Percentiles rank a stretch among this genome's conserved stretches.
phyloP scores from a whole-genome alignment of 495 filamentous ascomycete genomes.

The Neurospora sp. region DNA sequence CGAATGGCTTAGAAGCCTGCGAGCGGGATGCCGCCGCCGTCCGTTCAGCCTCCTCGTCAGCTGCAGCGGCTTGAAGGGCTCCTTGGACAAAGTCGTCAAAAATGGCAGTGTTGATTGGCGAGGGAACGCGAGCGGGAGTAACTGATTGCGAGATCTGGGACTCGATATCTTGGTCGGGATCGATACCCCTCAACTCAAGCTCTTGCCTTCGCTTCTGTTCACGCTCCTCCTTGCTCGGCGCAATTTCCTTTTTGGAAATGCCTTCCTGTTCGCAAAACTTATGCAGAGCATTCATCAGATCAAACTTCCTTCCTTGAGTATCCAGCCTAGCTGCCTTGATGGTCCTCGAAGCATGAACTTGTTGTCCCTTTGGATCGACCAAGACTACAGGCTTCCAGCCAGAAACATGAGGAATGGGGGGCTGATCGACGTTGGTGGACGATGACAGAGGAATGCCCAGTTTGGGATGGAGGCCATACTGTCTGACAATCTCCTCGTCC shows the following conservation, averaged over 20 bases:
- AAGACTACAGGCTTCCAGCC: constrained; percentile 28
- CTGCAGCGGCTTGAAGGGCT: constrained; percentile 10
- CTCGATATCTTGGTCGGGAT: constrained; percentile 14
- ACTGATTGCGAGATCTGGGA: background rate
- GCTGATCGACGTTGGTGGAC: constrained; percentile 29
- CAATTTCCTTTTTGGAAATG: constrained; percentile 25
- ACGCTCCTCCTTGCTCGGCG: constrained; percentile 20
- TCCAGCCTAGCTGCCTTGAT: constrained; percentile 26
- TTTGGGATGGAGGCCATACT: constrained; percentile 33
- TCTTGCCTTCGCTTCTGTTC: constrained; percentile 18
- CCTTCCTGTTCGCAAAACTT: constrained; percentile 22
- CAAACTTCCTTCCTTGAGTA: constrained; percentile 9
- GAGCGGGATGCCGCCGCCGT: constrained; percentile 10
- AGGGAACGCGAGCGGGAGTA: background rate
- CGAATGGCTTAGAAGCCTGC: constrained; percentile 31
- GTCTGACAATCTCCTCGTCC: constrained; percentile 31
- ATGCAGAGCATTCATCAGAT: constrained; percentile 11
- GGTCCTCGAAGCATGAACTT: constrained; percentile 32
- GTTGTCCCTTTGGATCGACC: constrained; percentile 22
- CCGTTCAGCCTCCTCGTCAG: constrained; percentile 13
- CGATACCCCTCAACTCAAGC: constrained; percentile 15
- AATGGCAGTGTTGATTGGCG: background rate
- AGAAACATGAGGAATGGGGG: constrained; percentile 18
- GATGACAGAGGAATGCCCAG: constrained; percentile 30
- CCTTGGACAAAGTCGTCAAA: constrained; percentile 17